Conservation (phyloP, 805 yeast genomes). For the Myxozyma geophila region DNA sequence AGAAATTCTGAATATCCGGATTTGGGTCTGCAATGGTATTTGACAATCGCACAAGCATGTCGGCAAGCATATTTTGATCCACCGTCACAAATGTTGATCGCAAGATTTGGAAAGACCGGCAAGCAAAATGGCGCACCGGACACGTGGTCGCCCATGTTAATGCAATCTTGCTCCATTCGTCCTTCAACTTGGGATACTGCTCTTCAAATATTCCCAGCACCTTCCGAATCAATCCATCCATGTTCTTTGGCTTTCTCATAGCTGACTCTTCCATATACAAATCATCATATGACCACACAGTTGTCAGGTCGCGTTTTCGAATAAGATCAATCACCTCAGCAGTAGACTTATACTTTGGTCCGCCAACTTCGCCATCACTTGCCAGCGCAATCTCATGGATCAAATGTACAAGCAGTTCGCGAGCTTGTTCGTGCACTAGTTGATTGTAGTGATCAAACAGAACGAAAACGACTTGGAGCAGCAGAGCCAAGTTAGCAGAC, state of each 20-base stretch:
- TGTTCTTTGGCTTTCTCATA: slow-evolving; percentile 80
- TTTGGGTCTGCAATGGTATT: slow-evolving; percentile 91
- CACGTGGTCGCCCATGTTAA: slow-evolving; percentile 96
- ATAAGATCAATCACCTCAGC: slow-evolving; percentile 62
- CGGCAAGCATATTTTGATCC: slow-evolving; percentile 87
- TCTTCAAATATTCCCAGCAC: slow-evolving; percentile 61
- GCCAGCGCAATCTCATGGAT: slow-evolving; percentile 66
- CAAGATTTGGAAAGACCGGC: slow-evolving; percentile 92
- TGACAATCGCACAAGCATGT: slow-evolving; percentile 89
- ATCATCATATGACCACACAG: slow-evolving; percentile 87
- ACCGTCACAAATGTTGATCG: slow-evolving; percentile 78
- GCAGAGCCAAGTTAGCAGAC: slow-evolving; percentile 63
- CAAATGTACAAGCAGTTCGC: slow-evolving; percentile 71
- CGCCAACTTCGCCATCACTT: slow-evolving; percentile 48
- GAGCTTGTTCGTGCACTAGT: slow-evolving; percentile 83
- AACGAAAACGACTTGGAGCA: slow-evolving; percentile 79
- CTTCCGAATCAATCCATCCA: slow-evolving; percentile 74
- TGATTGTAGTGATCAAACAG: slow-evolving; percentile 85
- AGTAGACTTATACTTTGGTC: slow-evolving; percentile 41
- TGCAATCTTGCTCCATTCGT: slow-evolving; percentile 83
- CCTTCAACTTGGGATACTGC: slow-evolving; percentile 57
- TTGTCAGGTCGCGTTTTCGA: slow-evolving; percentile 56
- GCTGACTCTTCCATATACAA: slow-evolving; percentile 74
- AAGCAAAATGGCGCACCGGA: slow-evolving; percentile 95
- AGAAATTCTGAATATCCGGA: slow-evolving; percentile 90